A percentile compares a stretch with the other conserved stretches of the same genome.
Conservation (phyloP, 2,329 filamentous ascomycete genomes). For the Colletotrichum neosansevieriae region DNA sequence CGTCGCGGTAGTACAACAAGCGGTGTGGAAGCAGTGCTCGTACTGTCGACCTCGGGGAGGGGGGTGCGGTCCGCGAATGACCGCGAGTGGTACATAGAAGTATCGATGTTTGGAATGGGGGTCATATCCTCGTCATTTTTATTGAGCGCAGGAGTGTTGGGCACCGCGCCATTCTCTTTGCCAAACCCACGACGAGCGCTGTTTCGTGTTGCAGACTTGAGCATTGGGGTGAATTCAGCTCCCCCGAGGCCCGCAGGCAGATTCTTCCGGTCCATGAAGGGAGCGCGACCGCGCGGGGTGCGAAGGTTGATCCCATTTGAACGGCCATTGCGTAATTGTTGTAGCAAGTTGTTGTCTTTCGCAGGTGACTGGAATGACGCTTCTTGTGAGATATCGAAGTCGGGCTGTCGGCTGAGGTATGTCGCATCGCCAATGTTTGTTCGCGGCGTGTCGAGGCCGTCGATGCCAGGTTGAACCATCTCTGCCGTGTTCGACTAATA, state of each 20-base stretch:
- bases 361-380: slow-evolving; percentile 84
- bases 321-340: slow-evolving; percentile 77
- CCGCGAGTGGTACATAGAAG: slow-evolving; percentile 76
- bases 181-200: slow-evolving; percentile 72
- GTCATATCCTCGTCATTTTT: slow-evolving; percentile 79
- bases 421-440: slow-evolving; percentile 88
- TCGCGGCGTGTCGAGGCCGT: slow-evolving; percentile 84
- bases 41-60: slow-evolving; percentile 79
- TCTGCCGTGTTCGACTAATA: slow-evolving; percentile 45
- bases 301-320: slow-evolving; percentile 68
- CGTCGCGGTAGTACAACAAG: slow-evolving; percentile 76
- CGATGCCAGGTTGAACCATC: slow-evolving; percentile 75
- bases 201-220: slow-evolving; percentile 83
- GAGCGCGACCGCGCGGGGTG: slow-evolving; percentile 81
- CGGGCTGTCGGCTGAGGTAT: slow-evolving; percentile 76
- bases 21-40: slow-evolving; percentile 87
- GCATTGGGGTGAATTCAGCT: slow-evolving; percentile 92
- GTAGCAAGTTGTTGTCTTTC: slow-evolving; percentile 81
- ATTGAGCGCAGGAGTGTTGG: slow-evolving; percentile 77
- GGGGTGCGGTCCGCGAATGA: slow-evolving; percentile 74
- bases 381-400: slow-evolving; percentile 88
- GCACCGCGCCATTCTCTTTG: slow-evolving; percentile 70
- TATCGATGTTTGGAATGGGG: slow-evolving; percentile 78
- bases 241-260: slow-evolving; percentile 73
- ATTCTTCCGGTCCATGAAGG: slow-evolving; percentile 79